Percentiles rank a stretch among this genome's conserved stretches.
Evolutionary conservation across 1,284 basidiomycete genomes (phyloP).

Genomic region (Sparassis latifolia): DNA sequence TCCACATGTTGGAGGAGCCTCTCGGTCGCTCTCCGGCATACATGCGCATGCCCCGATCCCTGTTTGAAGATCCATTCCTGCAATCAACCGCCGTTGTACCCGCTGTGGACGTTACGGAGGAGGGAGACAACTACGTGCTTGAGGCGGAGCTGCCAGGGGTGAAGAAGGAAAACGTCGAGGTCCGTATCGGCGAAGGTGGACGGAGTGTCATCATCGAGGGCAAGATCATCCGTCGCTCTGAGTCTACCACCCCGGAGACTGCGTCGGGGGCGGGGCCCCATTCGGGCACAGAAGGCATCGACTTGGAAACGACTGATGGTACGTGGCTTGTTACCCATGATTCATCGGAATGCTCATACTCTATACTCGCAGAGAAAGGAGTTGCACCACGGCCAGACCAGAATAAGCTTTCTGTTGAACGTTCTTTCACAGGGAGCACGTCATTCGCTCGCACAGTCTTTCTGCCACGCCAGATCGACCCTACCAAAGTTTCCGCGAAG

Average conservation of each 20-base stretch:
- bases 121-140: constrained; percentile 57
- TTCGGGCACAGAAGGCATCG: constrained; percentile 12
- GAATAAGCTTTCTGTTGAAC: constrained; percentile 48
- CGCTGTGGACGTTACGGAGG: constrained; percentile 60
- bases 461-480: constrained; percentile 59
- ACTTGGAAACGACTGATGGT: constrained; percentile 24
- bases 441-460: constrained; percentile 64
- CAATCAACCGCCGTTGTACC: constrained; percentile 31
- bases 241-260: constrained; percentile 1
- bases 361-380: no score
- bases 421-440: constrained; percentile 46
- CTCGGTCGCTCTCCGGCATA: constrained; percentile 35
- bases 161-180: constrained; percentile 69
- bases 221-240: constrained; percentile 32
- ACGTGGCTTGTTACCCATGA: constrained; percentile 6
- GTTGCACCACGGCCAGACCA: constrained; percentile 27
- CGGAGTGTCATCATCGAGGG: constrained; percentile 70
- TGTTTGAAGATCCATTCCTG: constrained; percentile 50
- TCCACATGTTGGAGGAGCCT: constrained; percentile 67
- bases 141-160: constrained; percentile 76
- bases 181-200: constrained; percentile 63
- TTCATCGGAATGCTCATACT: not conserved
- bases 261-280: not conserved
- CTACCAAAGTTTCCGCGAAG: constrained; percentile 52
- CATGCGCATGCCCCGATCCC: constrained; percentile 24